These are phyloP conservation scores for Pichia paraexigua DNA, from an alignment of 805 yeast species.

Conservation along the genomic window DNA sequence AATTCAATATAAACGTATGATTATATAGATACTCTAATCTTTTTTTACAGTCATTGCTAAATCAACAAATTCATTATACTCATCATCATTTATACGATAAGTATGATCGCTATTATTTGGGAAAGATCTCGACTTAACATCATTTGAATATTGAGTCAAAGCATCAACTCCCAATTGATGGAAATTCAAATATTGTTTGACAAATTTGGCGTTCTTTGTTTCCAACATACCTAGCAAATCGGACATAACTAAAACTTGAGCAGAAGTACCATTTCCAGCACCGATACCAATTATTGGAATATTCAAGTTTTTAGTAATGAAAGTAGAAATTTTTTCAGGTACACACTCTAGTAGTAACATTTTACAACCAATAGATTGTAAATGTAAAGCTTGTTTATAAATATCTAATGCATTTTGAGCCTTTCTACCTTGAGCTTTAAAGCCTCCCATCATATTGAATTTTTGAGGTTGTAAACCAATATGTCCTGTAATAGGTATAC, in stretches of 20 bases:
- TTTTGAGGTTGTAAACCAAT: constrained; percentile 91
- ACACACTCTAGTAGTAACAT: constrained; percentile 76
- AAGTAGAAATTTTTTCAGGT: constrained; percentile 62
- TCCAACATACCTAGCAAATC: constrained; percentile 76
- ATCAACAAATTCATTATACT: constrained; percentile 37
- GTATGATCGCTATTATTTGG: constrained; percentile 59
- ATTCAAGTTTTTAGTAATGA: constrained; percentile 48
- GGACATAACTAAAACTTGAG: constrained; percentile 84
- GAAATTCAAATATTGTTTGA: constrained; percentile 56
- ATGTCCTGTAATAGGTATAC: constrained; percentile 89
- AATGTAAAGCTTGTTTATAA: constrained; percentile 55
- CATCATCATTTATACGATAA: constrained; percentile 61
- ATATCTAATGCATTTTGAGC: constrained; percentile 49
- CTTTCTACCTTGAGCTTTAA: constrained; percentile 71
- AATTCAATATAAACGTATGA: neutral
- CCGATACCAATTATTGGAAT: constrained; percentile 95
- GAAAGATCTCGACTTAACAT: constrained; percentile 47
- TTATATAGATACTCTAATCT: neutral
- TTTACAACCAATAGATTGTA: constrained; percentile 74
- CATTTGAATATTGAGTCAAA: constrained; percentile 45
- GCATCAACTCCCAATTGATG: constrained; percentile 43
- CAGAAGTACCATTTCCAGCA: constrained; percentile 77
- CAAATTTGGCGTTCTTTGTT: constrained; percentile 55
- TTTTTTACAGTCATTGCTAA: constrained; percentile 13
- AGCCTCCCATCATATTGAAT: constrained; percentile 73